Conservation (phyloP, 768 basidiomycete genomes). For the Boletus sp. region DNA sequence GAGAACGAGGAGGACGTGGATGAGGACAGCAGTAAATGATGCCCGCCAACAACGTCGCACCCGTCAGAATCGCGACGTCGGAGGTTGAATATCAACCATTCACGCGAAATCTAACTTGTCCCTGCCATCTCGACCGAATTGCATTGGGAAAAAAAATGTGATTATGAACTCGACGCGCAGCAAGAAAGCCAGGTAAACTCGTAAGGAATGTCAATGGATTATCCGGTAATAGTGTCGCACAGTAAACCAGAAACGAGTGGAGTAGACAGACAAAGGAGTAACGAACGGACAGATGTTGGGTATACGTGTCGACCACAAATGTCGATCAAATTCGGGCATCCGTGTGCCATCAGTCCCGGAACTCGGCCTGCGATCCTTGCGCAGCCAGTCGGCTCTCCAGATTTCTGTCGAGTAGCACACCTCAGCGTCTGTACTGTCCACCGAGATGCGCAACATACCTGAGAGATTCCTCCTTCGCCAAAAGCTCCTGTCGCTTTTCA, state of each 20-base stretch:
- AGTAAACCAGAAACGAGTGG: conserved; percentile 34
- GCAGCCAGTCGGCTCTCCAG: conserved; percentile 89
- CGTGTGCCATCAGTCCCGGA: conserved; percentile 55
- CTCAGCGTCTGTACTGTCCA: not conserved
- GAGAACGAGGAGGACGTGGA: conserved; percentile 9
- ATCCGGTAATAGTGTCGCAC: conserved; percentile 36
- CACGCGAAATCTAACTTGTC: conserved; percentile 5
- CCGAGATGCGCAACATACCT: conserved; percentile 46
- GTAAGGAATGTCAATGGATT: conserved; percentile 39
- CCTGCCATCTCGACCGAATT: conserved; percentile 2
- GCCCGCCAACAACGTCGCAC: conserved; percentile 7
- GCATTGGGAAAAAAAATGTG: conserved; percentile 12
- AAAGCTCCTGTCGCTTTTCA: conserved; percentile 93
- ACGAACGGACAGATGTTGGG: conserved; percentile 34
- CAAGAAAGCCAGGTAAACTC: conserved; percentile 32
- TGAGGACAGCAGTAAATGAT: conserved; percentile 2
- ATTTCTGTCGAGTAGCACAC: conserved; percentile 50
- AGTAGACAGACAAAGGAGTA: conserved; percentile 36
- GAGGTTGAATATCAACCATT: conserved; percentile 27
- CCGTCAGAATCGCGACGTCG: conserved; percentile 18
- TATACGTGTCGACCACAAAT: conserved; percentile 32
- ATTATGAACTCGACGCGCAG: conserved; percentile 25
- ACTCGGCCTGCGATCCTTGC: conserved; percentile 80
- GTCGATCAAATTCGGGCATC: conserved; percentile 23
- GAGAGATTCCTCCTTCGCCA: conserved; percentile 95